phyloP scores from a whole-genome alignment of 768 basidiomycete genomes.

The Mycena pura region DNA sequence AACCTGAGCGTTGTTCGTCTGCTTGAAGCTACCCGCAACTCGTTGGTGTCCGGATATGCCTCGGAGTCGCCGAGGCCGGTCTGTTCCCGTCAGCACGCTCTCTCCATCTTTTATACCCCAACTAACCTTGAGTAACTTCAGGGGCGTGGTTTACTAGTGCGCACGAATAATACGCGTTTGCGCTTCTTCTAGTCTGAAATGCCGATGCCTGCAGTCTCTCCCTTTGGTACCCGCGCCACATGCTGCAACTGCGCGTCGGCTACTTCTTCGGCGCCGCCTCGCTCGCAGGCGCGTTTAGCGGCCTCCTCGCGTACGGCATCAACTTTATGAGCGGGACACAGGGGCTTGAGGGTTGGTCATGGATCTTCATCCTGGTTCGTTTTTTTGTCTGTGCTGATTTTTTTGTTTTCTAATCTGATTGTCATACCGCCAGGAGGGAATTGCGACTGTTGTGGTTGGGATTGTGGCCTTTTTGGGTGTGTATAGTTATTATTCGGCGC shows the following conservation, averaged over 20 bases:
- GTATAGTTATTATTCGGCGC: slow-evolving; percentile 3
- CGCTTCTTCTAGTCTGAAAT: background rate
- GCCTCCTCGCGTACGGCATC: slow-evolving; percentile 62
- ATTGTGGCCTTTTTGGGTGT: slow-evolving; percentile 57
- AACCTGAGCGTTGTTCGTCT: too few relatives aligned
- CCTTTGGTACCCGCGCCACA: slow-evolving; percentile 72
- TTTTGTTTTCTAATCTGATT: background rate
- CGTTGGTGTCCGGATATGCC: slow-evolving; percentile 60
- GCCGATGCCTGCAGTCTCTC: slow-evolving; percentile 59
- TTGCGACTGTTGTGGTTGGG: slow-evolving; percentile 63
- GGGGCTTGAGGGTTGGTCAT: slow-evolving; percentile 64
- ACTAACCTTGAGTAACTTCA: background rate
- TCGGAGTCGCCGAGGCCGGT: slow-evolving; percentile 74
- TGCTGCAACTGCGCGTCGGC: slow-evolving; percentile 64
- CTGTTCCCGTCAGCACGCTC: slow-evolving; percentile 56
- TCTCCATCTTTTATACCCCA: background rate
- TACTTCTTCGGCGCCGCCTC: slow-evolving; percentile 73
- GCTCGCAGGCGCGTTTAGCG: slow-evolving; percentile 60
- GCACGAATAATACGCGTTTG: slow-evolving; percentile 19
- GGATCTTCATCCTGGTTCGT: slow-evolving; percentile 60
- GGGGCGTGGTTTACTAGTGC: slow-evolving; percentile 74
- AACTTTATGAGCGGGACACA: slow-evolving; percentile 55
- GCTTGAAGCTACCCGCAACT: slow-evolving; percentile 64
- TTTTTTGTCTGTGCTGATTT: slow-evolving; percentile 54
- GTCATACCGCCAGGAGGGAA: slow-evolving; percentile 52